These are phyloP conservation scores for Colletotrichum magnum DNA, from an alignment of 2,329 filamentous ascomycete genomes.

Conservation along the genomic window DNA sequence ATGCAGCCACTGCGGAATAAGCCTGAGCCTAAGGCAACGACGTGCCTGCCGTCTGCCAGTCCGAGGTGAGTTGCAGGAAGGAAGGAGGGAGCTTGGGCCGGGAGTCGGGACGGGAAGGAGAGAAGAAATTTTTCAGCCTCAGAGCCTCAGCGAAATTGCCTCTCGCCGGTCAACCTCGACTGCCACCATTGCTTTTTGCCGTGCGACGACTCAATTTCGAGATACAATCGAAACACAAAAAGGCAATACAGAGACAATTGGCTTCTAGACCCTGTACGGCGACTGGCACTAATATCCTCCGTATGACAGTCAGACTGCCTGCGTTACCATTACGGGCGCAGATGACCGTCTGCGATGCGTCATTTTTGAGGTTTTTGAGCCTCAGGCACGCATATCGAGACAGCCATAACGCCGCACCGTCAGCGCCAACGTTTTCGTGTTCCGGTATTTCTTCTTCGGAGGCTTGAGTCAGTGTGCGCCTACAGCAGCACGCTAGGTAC, in stretches of 20 bases:
- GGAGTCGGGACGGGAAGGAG: background rate
- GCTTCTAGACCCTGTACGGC: constrained; percentile 7
- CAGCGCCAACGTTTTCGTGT: constrained; percentile 25
- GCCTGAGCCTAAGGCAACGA: constrained; percentile 40
- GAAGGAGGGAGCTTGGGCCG: background rate
- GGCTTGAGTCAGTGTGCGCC: background rate
- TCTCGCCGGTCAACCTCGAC: background rate
- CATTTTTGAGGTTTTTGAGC: constrained; percentile 39
- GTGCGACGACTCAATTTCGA: constrained; percentile 16
- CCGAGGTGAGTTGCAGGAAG: background rate
- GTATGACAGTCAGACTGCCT: too few relatives aligned
- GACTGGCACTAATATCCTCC: background rate
- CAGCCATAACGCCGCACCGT: constrained; percentile 13
- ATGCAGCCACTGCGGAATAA: constrained; percentile 38
- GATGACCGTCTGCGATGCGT: constrained; percentile 27
- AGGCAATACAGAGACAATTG: constrained; percentile 4
- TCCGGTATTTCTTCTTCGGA: constrained; percentile 29
- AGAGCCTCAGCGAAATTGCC: constrained; percentile 6
- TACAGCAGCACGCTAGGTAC: background rate
- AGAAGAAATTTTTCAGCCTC: constrained; percentile 11
- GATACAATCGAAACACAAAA: constrained; percentile 11
- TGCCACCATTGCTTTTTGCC: constrained; percentile 20
- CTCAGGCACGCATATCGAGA: constrained; percentile 35
- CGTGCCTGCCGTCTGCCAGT: constrained; percentile 14
- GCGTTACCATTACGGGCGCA: constrained; percentile 4